These are phyloP conservation scores for Ophiostoma australiae DNA, from an alignment of 2,329 filamentous ascomycete species.

Conservation along the genomic window DNA sequence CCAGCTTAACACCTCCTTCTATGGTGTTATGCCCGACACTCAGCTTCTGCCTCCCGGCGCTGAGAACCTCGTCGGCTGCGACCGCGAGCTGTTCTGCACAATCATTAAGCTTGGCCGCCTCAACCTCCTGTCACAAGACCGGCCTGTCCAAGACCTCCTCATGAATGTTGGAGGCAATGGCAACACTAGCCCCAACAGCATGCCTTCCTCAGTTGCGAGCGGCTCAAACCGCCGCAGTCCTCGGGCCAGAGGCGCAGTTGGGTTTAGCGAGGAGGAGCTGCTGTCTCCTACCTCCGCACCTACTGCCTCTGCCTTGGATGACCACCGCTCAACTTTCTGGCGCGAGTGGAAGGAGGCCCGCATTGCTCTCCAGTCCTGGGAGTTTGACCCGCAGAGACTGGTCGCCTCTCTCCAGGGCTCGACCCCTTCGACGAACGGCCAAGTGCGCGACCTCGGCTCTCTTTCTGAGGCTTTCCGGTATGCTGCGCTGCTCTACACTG, in stretches of 20 bases:
- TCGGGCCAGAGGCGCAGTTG: slow-evolving; percentile 21
- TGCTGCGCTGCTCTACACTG: slow-evolving; percentile 81
- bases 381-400: slow-evolving; percentile 58
- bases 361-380: slow-evolving; percentile 71
- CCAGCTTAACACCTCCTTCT: slow-evolving; percentile 65
- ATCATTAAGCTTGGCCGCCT: slow-evolving; percentile 78
- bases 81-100: slow-evolving; percentile 78
- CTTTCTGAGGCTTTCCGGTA: slow-evolving; percentile 89
- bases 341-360: slow-evolving; percentile 79
- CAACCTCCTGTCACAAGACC: slow-evolving; percentile 74
- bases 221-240: slow-evolving; percentile 23
- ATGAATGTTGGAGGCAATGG: slow-evolving; percentile 27
- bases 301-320: slow-evolving; percentile 48
- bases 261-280: slow-evolving; percentile 46
- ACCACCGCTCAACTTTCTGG: slow-evolving; percentile 68
- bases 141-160: slow-evolving; percentile 45
- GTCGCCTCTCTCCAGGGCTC: slow-evolving; percentile 37
- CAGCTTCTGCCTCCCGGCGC: slow-evolving; percentile 55
- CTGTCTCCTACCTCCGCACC: slow-evolving; percentile 38
- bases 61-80: slow-evolving; percentile 84
- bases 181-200: slow-evolving; percentile 10
- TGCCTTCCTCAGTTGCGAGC: not conserved
- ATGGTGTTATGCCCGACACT: slow-evolving; percentile 48
- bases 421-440: slow-evolving; percentile 48
- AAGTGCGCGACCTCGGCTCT: slow-evolving; percentile 69